Base-by-base conservation (phyloP, 2,329 filamentous ascomycete species). In the Ceratocystis eucalypticola region DNA sequence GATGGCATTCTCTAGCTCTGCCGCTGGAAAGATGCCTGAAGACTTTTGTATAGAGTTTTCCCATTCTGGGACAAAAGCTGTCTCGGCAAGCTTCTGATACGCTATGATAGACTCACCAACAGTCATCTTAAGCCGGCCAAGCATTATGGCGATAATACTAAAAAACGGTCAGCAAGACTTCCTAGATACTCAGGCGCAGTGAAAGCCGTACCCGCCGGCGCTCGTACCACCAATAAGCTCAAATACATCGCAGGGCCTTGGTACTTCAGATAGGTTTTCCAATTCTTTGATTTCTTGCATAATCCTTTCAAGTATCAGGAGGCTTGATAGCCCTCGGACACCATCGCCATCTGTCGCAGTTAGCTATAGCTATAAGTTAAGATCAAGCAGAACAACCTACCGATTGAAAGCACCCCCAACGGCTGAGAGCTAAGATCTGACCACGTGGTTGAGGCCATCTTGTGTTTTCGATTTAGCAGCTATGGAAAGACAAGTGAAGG, bases 151-250 rank as follows among this genome's bases (percentile, higher is more conserved):
- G 3, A 53, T 53, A 12, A 53, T 20, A 20, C 48, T 53, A 10
- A 4, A 53, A 53, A 8, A 37, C 5, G 2, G 33, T 37, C 6
- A 37, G 33, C 33, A 37, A 10, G 33, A 2, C 33, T 3, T 1
- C 1, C 6, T 4, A 28, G 20, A 20, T 37, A 37, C 2, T 10
- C 33, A 8, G 2, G 46, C 22, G 22, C 22, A 25, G 2, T 25
- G 22, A 25, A 25, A 25, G 2, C 22, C 22, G 22, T 25, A 25
- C 22, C 22, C 22, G 2, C 22, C 22, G 22, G 22, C 73, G 64
- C 72, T 72, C 22, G 72, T 74, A 20, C 72, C 72, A 55, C 71
- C 72, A 53, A 74, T 72, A 15, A 74, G 65, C 22, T 74, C 70
- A 64, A 73, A 74, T 33, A 69, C 64, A 22, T 74, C 71, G 59